phyloP scores from a whole-genome alignment of 495 filamentous ascomycete genomes.

The Talaromyces trachyspermus region DNA sequence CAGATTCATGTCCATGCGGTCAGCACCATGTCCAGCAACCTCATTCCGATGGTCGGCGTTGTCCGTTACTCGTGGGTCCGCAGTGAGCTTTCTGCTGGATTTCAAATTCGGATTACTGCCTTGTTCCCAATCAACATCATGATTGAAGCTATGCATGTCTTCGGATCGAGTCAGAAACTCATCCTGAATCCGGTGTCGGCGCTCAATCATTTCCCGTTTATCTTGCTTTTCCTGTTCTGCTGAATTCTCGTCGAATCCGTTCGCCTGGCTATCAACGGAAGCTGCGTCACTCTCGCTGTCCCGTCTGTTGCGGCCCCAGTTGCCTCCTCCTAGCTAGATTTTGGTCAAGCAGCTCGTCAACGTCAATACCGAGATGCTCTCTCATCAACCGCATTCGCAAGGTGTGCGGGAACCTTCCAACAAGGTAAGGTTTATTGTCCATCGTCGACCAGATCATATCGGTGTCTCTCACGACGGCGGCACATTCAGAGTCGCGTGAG shows the following conservation, averaged over 20 bases:
- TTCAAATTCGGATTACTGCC: constrained; percentile 54
- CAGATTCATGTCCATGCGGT: constrained; percentile 56
- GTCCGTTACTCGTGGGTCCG: constrained; percentile 55
- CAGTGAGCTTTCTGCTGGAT: constrained; percentile 49
- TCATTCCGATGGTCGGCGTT: constrained; percentile 64
- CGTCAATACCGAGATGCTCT: constrained; percentile 92
- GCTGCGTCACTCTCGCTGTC: constrained; percentile 28
- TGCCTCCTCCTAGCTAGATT: constrained; percentile 49
- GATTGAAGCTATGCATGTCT: constrained; percentile 69
- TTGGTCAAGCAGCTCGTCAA: constrained; percentile 82
- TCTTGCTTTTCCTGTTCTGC: constrained; percentile 36
- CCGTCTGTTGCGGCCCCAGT: constrained; percentile 35
- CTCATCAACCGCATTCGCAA: constrained; percentile 92
- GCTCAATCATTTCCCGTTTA: constrained; percentile 47
- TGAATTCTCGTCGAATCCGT: constrained; percentile 25
- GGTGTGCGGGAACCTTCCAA: constrained; percentile 88
- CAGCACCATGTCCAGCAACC: constrained; percentile 66
- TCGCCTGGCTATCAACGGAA: constrained; percentile 25
- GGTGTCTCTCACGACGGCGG: constrained; percentile 84
- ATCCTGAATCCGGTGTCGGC: constrained; percentile 51
- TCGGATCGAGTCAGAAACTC: constrained; percentile 56
- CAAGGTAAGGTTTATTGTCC: constrained; percentile 79
- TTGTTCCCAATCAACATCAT: constrained; percentile 70
- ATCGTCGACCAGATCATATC: constrained; percentile 91
- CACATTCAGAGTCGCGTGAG: constrained; percentile 83